Conservation (phyloP, 805 yeast species). For the Starmera amethionina region DNA sequence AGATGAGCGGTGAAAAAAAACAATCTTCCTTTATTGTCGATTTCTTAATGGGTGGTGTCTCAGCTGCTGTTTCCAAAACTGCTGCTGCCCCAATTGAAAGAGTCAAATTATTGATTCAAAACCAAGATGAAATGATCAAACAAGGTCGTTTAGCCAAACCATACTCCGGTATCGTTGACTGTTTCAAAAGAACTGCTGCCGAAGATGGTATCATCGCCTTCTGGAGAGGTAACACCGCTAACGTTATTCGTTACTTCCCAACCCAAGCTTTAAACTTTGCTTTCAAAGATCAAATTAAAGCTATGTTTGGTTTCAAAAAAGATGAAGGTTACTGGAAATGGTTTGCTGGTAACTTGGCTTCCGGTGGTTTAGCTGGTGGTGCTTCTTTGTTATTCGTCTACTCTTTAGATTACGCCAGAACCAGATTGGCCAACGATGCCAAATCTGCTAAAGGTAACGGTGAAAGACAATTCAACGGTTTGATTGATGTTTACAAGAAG, state of each 20-base stretch:
- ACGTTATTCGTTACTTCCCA: constrained; percentile 98
- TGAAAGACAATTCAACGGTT: constrained; percentile 95
- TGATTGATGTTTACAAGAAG: constrained; percentile 92
- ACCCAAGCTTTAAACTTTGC: constrained; percentile 98
- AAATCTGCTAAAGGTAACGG: constrained; percentile 79
- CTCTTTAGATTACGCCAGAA: constrained; percentile 97
- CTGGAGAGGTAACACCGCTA: constrained; percentile 99
- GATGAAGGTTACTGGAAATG: constrained; percentile 86
- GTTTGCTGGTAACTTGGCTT: constrained; percentile 97
- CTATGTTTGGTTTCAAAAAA: constrained; percentile 94
- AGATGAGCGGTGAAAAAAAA: constrained; percentile 21
- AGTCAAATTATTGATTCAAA: constrained; percentile 92
- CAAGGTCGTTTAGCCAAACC: constrained; percentile 86
- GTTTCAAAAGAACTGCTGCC: constrained; percentile 90
- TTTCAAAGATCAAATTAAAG: constrained; percentile 95
- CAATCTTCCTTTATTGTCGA: constrained; percentile 45
- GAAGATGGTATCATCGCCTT: constrained; percentile 87
- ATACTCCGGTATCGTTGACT: constrained; percentile 86
- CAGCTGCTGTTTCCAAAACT: constrained; percentile 97
- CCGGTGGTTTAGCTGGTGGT: constrained; percentile 99
- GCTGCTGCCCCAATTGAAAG: constrained; percentile 98
- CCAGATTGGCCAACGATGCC: constrained; percentile 98
- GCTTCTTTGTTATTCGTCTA: constrained; percentile 85
- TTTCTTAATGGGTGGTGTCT: constrained; percentile 97
- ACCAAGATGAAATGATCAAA: constrained; percentile 97